Percentiles rank a stretch among this genome's conserved stretches.
These are phyloP conservation scores for Gaultheria prostrata DNA, from an alignment of 148 eudicot species.

Conservation along the genomic window DNA sequence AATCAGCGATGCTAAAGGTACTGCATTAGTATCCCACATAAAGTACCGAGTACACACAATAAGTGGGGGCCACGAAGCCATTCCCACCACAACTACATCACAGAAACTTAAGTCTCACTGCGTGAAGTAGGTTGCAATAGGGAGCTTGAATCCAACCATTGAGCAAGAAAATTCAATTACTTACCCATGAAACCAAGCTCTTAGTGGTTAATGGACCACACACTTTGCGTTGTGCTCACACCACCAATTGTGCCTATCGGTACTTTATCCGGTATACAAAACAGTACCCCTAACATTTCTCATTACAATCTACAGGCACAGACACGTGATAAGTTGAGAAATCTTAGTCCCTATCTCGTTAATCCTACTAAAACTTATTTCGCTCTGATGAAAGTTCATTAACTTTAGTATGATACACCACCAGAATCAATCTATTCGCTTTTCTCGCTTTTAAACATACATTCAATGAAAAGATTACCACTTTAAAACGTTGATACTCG, in stretches of 20 bases:
- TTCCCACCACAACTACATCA: background rate
- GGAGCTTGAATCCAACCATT: background rate
- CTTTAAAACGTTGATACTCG: background rate
- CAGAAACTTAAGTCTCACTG: background rate
- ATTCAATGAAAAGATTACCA: background rate
- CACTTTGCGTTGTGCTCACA: background rate
- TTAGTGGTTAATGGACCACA: background rate
- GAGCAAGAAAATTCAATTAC: background rate
- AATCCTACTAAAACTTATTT: background rate
- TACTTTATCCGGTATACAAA: constrained; percentile 8
- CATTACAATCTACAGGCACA: background rate
- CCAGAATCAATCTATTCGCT: background rate
- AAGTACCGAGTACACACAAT: background rate
- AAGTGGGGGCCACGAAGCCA: background rate
- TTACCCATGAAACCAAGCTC: background rate
- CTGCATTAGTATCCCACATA: constrained; percentile 7
- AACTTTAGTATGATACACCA: background rate
- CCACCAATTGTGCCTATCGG: background rate
- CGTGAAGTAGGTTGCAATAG: background rate
- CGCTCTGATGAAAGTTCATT: background rate
- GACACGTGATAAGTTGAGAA: background rate
- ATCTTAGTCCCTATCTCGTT: background rate
- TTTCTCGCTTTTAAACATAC: background rate
- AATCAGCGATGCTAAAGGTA: background rate
- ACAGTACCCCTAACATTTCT: background rate